A percentile compares a stretch with the other conserved stretches of the same genome.
Evolutionary conservation across 2,329 filamentous ascomycete genomes (phyloP).

Genomic region (Fusarium concolor): DNA sequence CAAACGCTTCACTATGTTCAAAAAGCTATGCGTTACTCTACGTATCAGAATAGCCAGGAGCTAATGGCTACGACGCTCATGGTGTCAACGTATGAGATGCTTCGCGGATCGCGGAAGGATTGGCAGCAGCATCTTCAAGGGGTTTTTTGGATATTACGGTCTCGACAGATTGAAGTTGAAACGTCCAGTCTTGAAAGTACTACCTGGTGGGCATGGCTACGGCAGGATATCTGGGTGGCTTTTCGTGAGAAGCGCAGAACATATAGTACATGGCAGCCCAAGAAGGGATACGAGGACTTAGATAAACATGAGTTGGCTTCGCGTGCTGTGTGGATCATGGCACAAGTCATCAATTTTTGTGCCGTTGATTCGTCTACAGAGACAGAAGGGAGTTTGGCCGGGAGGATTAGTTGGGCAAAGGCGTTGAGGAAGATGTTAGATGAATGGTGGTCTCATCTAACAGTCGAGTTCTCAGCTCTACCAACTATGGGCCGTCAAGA

Average conservation of each 20-base stretch:
- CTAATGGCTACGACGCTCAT: constrained; percentile 69
- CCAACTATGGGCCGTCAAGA: constrained; percentile 46
- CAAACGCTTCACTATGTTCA: constrained; percentile 72
- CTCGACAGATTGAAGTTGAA: constrained; percentile 69
- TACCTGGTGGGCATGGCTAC: constrained; percentile 74
- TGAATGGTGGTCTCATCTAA: constrained; percentile 50
- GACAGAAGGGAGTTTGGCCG: constrained; percentile 5
- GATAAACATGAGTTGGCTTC: constrained; percentile 65
- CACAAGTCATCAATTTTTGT: constrained; percentile 68
- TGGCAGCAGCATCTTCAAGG: constrained; percentile 74
- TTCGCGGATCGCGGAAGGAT: constrained; percentile 60
- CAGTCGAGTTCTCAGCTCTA: constrained; percentile 55
- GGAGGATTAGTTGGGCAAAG: constrained; percentile 23
- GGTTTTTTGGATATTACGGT: constrained; percentile 74
- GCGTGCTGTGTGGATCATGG: constrained; percentile 65
- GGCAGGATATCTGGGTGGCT: constrained; percentile 74
- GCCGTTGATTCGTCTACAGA: constrained; percentile 12
- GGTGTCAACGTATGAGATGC: constrained; percentile 74
- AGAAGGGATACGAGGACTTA: constrained; percentile 59
- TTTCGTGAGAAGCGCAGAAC: constrained; percentile 68
- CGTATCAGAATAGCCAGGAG: constrained; percentile 68
- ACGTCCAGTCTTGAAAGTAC: constrained; percentile 66
- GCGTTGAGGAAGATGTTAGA: constrained; percentile 39
- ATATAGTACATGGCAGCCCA: constrained; percentile 69
- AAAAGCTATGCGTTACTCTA: constrained; percentile 67